Conservation (phyloP, 345 rosid genomes). For the Excoecaria agallocha region DNA sequence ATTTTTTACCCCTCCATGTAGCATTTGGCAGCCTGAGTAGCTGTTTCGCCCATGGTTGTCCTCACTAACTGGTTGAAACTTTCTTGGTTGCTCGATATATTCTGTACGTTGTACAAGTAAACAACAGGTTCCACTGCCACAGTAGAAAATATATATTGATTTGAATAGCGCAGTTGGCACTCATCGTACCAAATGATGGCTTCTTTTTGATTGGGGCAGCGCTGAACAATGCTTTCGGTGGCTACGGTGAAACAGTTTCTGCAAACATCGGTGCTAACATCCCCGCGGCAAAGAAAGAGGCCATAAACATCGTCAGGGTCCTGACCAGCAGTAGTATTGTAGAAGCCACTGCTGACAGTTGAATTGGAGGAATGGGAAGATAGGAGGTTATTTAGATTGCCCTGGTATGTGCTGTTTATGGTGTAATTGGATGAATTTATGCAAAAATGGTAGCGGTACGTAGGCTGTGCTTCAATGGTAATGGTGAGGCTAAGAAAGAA, state of each 20-base stretch:
- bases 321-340: not conserved
- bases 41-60: conserved; percentile 13
- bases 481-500: not conserved
- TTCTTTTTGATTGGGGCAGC: conserved; percentile 22
- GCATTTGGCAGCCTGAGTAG: conserved; percentile 6
- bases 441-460: not conserved
- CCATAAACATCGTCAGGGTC: conserved; percentile 19
- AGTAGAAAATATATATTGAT: conserved; percentile 7
- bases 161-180: conserved; percentile 38
- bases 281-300: conserved; percentile 17
- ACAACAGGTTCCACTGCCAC: not conserved
- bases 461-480: not conserved
- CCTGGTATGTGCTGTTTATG: conserved; percentile 20
- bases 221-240: not conserved
- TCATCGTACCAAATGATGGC: conserved; percentile 39
- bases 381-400: conserved; percentile 4
- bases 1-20: conserved; percentile 21
- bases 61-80: not conserved
- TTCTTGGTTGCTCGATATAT: not conserved
- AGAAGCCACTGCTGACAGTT: conserved; percentile 18
- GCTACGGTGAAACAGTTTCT: conserved; percentile 18
- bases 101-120: not conserved
- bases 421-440: conserved; percentile 12
- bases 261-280: not conserved
- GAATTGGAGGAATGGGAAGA: conserved; percentile 10